phyloP scores from a whole-genome alignment of 768 basidiomycete species.

The Myochromella boudieri region DNA sequence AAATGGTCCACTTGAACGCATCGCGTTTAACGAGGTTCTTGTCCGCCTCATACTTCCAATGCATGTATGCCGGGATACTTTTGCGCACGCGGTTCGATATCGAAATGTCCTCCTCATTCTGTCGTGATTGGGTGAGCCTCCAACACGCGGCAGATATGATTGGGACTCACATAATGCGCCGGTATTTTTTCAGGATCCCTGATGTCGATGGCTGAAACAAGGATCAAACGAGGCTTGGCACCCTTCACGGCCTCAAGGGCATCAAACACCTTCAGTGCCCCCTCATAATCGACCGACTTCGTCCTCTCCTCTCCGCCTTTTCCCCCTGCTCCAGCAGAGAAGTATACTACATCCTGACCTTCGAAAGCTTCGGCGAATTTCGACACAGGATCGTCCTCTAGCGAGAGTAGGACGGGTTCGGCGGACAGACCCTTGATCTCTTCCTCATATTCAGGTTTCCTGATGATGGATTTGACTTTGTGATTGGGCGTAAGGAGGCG shows the following conservation, averaged over 20 bases:
- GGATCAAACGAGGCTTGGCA: conserved; percentile 50
- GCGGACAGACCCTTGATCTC: conserved; percentile 45
- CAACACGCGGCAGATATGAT: no score
- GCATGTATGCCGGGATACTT: conserved; percentile 45
- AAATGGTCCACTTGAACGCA: conserved; percentile 63
- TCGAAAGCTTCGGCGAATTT: conserved; percentile 49
- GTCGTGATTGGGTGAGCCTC: not conserved
- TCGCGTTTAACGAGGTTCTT: conserved; percentile 47
- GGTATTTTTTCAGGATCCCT: conserved; percentile 50
- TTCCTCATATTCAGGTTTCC: conserved; percentile 41
- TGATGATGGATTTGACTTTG: conserved; percentile 56
- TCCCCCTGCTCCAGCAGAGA: conserved; percentile 53
- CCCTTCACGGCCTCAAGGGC: conserved; percentile 55
- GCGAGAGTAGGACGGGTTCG: conserved; percentile 51
- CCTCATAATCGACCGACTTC: conserved; percentile 58
- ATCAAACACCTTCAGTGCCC: conserved; percentile 69
- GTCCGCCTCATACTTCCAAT: conserved; percentile 52
- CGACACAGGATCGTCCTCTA: conserved; percentile 48
- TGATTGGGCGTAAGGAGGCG: conserved; percentile 43
- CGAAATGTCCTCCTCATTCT: conserved; percentile 48
- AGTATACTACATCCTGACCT: conserved; percentile 43
- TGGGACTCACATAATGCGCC: conserved; percentile 46
- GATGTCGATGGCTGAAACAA: conserved; percentile 61
- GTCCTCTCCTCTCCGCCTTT: conserved; percentile 57
- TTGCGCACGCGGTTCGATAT: conserved; percentile 40